phyloP scores from a whole-genome alignment of 306 rosid genomes.

The Glycyrrhiza uralensis region DNA sequence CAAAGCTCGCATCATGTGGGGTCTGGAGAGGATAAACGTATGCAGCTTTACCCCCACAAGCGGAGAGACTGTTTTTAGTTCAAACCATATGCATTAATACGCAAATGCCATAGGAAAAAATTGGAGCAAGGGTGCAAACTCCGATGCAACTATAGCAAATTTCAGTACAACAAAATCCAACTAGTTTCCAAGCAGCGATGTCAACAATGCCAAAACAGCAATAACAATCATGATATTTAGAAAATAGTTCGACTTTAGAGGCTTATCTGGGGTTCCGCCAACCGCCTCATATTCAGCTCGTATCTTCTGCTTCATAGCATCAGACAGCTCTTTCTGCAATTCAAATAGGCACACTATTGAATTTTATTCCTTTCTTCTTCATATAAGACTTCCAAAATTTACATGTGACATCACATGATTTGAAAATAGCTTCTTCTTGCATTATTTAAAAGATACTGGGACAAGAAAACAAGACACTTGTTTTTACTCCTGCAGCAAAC shows the following conservation, averaged over 20 bases:
- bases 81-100: background rate
- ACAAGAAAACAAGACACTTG: conserved; percentile 62
- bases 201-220: conserved; percentile 77
- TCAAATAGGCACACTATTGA: conserved; percentile 78
- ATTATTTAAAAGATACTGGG: conserved; percentile 53
- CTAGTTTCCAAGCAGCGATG: conserved; percentile 75
- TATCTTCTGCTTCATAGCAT: conserved; percentile 78
- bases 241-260: conserved; percentile 71
- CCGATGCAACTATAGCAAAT: conserved; percentile 16
- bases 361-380: conserved; percentile 80
- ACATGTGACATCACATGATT: conserved; percentile 59
- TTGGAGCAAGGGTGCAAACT: conserved; percentile 8
- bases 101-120: background rate
- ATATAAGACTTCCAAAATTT: conserved; percentile 60
- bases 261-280: conserved; percentile 94
- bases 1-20: no score
- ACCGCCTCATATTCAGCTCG: conserved; percentile 76
- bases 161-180: conserved; percentile 4
- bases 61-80: no score
- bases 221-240: conserved; percentile 67
- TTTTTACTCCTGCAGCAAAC: conserved; percentile 84
- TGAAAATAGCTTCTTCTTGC: conserved; percentile 79
- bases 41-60: no score
- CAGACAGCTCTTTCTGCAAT: conserved; percentile 88
- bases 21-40: no score